Evolutionary conservation across 2,329 filamentous ascomycete genomes (phyloP).

Genomic region (Paracoccidioides brasiliensis): DNA sequence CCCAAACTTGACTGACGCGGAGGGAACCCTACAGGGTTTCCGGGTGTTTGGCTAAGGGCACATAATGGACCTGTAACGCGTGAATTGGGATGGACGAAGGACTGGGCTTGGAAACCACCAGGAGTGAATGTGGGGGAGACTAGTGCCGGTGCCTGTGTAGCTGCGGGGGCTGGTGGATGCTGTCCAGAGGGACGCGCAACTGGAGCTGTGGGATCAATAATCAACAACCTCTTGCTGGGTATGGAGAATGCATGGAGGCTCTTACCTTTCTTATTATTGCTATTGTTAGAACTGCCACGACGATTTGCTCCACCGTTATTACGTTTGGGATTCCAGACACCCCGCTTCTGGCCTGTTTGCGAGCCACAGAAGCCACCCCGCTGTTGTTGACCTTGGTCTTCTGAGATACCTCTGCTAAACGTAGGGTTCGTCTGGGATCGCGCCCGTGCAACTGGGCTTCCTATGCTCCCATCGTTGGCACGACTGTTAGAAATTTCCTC

Average conservation of each 20-base stretch:
- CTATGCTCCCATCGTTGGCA: not conserved
- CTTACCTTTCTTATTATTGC: not conserved
- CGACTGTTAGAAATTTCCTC: not conserved
- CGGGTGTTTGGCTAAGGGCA: not conserved
- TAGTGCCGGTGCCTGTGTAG: not conserved
- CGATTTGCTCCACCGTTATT: not conserved
- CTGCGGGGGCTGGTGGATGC: not conserved
- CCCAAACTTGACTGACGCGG: not conserved
- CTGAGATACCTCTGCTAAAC: not conserved
- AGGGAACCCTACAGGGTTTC: not conserved
- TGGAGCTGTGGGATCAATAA: not conserved
- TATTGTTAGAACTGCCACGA: not conserved
- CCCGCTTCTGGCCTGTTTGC: not conserved
- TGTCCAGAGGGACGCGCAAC: not conserved
- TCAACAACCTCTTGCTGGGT: not conserved
- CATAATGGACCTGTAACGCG: not conserved
- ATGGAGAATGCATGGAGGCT: not conserved
- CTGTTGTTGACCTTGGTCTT: not conserved
- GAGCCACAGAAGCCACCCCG: too few relatives aligned
- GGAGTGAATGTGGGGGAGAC: not conserved
- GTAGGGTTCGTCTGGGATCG: not conserved
- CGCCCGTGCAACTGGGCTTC: not conserved
- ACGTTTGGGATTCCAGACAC: not conserved
- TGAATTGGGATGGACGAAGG: not conserved
- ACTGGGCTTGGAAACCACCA: not conserved